Evolutionary conservation across 805 yeast species (phyloP), one percentile per base, ranked within the genome.

Genomic region (Yamadazyma insecticola): DNA sequence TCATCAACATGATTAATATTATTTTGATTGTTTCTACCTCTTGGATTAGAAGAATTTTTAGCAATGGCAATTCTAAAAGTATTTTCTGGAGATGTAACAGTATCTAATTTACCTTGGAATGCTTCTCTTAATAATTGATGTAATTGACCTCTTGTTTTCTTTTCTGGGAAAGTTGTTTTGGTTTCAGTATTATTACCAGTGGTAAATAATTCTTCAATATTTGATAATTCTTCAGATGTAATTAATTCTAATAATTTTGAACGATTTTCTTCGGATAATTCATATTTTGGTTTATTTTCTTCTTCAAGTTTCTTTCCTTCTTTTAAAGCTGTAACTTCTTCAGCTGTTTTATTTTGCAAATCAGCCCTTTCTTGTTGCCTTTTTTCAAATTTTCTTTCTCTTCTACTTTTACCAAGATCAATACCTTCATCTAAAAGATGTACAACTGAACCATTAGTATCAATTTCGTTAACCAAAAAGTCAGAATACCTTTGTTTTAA

Each of bases 401-500:
- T 70, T 57, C 59, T 69, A 32, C 66, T 55, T 28, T 56, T 54
- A 5, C 70, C 70, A 28, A 57, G 33, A 28, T 68, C 65, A 26
- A 81, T 62, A 4, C 97, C 96, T 32, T 76, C 74, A 48, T 89
- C 96, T 7, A 60, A 53, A 39, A 92, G 65, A 53, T 80, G 89
- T 9, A 89, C 72, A 2, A 88, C 95, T 2, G 73, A 58, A 1
- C 85, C 94, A 14, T 74, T 60, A 18, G 59, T 45, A 38, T 70
- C 81, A 35, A 92, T 81, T 56, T 92, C 99, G 56, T 88, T 86
- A 26, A 92, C 99, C 51, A 86, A 70, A 53, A 92, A 92, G 53
- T 92, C 99, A 9, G 95, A 81, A 57, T 88, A 89, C 39, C 96
- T 67, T 50, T 85, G 95, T 55, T 92, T 92, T 46, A 92, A 66